Evolutionary conservation across 106 monocot genomes (phyloP), one percentile per base, ranked within the genome.

Genomic region (Acanthochlamys bracteata): DNA sequence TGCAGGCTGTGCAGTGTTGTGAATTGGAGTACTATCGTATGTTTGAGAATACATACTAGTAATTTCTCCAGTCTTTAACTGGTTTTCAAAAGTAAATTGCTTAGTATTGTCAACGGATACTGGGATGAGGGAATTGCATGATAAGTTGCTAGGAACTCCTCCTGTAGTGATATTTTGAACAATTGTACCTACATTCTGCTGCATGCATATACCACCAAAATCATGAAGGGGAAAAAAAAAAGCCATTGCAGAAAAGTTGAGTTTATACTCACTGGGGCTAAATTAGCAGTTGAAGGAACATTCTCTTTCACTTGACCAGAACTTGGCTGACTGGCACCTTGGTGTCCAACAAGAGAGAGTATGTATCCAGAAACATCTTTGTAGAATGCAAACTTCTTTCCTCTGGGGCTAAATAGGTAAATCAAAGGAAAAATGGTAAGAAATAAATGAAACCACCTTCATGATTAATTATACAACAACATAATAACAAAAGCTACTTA

Each of bases 281-380:
- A 66, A 58, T 70, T 69, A 9, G 42, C 71, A 25, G 11, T 22
- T 25, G 21, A 51, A 39, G 63, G 16, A 27, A 27, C 22, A 20
- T 24, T 65, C 12, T 40, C 56, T 54, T 64, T 63, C 55, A 49
- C 24, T 57, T 61, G 51, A 63, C 20, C 20, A 65, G 43, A 39
- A 61, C 39, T 47, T 53, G 33, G 47, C 20, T 20, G 67, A 13
- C 7, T 20, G 19, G 66, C 27, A 73, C 60, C 65, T 66, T 78
- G 78, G 11, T 53, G 26, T 43, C 81, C 85, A 73, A 75, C 46
- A 66, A 84, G 81, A 47, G 81, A 74, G 67, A 84, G 78, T 47
- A 89, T 71, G 43, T 89, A 89, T 23, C 81, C 67, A 67, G 89
- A 84, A 57, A 89, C 78, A 23, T 89, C 84, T 64, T 84, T 78